Evolutionary conservation across 2,329 filamentous ascomycete species (phyloP), one percentile per base, ranked within the genome.

Genomic region (Camillea tinctor): DNA sequence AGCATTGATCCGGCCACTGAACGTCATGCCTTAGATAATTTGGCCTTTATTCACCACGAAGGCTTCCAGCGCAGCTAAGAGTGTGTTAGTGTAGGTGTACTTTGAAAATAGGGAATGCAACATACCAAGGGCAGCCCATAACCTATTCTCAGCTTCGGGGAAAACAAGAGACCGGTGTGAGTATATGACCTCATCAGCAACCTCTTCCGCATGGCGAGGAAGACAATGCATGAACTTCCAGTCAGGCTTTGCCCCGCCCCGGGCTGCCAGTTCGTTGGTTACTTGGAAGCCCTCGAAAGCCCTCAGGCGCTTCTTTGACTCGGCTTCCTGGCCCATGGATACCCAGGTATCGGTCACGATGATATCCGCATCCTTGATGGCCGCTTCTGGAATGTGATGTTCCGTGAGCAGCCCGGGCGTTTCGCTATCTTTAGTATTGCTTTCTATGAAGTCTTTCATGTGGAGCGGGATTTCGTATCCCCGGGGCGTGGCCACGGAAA

Each of bases 191-290:
- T 95, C 93, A 71, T 99, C 94, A 60, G 85, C 87, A 36, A 99
- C 95, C 79, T 99, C 95, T 75, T 99, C 94, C 0, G 86, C 85
- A 73, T 99, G 93, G 64, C 95, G 86, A 15, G 95, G 95, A 60
- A 99, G 78, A 75, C 95, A 99, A 80, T 99, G 95, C 95, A 99
- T 97, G 75, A 99, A 99, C 76, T 92, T 93, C 95, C 95, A 99
- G 64, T 85, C 84, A 15, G 89, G 82, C 75, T 95, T 96, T 50
- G 95, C 95, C 20, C 92, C 93, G 50, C 93, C 93, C 54, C 88
- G 84, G 76, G 88, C 85, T 1, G 93, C 94, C 67, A 99, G 81
- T 50, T 95, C 91, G 53, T 88, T 85, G 2, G 94, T 97, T 71
- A 99, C 90, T 74, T 97, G 94, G 77, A 93, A 99, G 15, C 94